Evolutionary conservation across 768 basidiomycete species (phyloP), one percentile per base, ranked within the genome.

Genomic region (Tubosaeta sp.): DNA sequence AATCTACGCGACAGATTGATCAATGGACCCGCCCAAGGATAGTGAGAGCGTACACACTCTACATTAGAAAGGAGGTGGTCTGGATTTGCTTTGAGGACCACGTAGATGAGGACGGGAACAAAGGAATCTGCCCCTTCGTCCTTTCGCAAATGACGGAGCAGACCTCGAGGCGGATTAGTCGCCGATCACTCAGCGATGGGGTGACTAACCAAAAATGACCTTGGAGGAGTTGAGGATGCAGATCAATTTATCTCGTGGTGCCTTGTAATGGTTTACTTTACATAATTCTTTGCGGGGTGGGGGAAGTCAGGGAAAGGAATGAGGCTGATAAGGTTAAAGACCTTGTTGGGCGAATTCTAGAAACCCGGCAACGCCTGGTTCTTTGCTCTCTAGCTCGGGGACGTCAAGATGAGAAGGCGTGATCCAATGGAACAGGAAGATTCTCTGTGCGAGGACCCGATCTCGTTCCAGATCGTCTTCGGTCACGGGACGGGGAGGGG

Each of bases 251-350:
- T 99, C 96, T 38, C 96, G 79, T 8, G 96, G 96, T 10, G 96
- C 96, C 68, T 98, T 98, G 75, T 98, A 99, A 65, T 97, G 94
- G 62, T 96, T 98, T 55, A 99, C 87, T 77, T 97, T 98, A 59
- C 93, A 69, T 38, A 99, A 75, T 69, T 99, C 96, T 92, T 62
- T 32, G 29, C 29, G 38, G 35, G 27, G 8, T 32, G 32, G 44
- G 25, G 19, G 14, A 1, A 34, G 48, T 48, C 36, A 64, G 45
- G 24, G 27, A 25, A 51, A 27, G 41, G 9, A 4, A 35, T 2
- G 44, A 27, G 19, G 11, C 1, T 35, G 18, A 32, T 4, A n/a
- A 45, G 13, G 42, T 35, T 19, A 61, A 67, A 19, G 13, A 89
- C 90, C 91, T 81, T 92, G 90, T 61, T 91, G 80, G 0, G 91